Percentiles rank a stretch among this genome's conserved stretches.
Evolutionary conservation across 345 rosid genomes (phyloP).

Genomic region (sweet orange (Citrus sinensis)): DVS_A1.0 CM039162.1:2890501-2891000

Average conservation of each 20-base stretch:
- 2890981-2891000: slow-evolving; percentile 89
- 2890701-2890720: not conserved
- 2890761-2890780: slow-evolving; percentile 86
- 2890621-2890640: not conserved
- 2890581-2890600: not conserved
- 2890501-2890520: not conserved
- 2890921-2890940: slow-evolving; percentile 89
- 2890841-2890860: slow-evolving; percentile 87
- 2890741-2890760: slow-evolving; percentile 30
- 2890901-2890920: slow-evolving; percentile 96
- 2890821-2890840: slow-evolving; percentile 86
- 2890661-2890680: no score
- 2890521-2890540: not conserved
- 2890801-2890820: slow-evolving; percentile 96
- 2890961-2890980: slow-evolving; percentile 96
- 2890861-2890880: slow-evolving; percentile 73
- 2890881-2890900: slow-evolving; percentile 89
- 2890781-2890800: slow-evolving; percentile 90
- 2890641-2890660: not conserved
- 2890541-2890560: not conserved
- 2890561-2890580: not conserved
- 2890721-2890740: not conserved
- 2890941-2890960: slow-evolving; percentile 89
- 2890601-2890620: not conserved
- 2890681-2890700: no score